Base-by-base conservation (phyloP, 2,329 filamentous ascomycete species). In the Calonectria multiphialidica region DNA sequence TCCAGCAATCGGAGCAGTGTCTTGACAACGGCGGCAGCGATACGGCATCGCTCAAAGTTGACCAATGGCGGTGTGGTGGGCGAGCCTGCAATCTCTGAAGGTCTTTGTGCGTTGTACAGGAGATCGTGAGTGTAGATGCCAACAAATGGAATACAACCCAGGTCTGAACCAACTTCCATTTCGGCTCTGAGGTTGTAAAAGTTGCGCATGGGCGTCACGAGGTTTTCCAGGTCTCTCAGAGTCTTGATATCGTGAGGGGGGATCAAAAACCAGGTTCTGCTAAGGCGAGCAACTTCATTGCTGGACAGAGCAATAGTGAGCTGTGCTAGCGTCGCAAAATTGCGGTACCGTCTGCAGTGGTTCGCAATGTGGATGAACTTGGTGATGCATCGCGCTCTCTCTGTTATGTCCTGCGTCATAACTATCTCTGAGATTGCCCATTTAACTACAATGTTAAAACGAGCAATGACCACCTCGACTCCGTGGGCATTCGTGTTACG, bases 391-490 rank as follows among this genome's bases (percentile, higher is more conserved):
- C 92, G 88, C 25, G 93, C 93, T 65, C 94, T 89, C 83, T 97
- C 94, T 72, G 93, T 90, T 13, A 93, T 83, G 68, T 92, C 86
- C 75, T 93, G 90, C 0, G 94, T 97, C 59, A 97, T 87, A 10
- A 97, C 89, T 75, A 94, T 90, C 82, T 96, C 93, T 1, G 94
- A 96, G 33, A 95, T 90, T 33, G 91, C 93, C 94, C 94, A 97
- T 82, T 96, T 96, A 73, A 96, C 94, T 86, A 96, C 94, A 74
- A 97, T 90, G 82, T 97, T 97, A 86, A 97, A 97, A 61, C 94
- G 92, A 10, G 94, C 93, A 81, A 96, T 94, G 59, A 96, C 94
- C 25, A 97, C 93, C 80, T 96, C 94, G 44, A 97, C 93, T 16
- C 94, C 94, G 66, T 90, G 90, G 2, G 93, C 92, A 77, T 94